These are phyloP conservation scores for Schizonepeta tenuifolia DNA, from an alignment of 257 asterid genomes.

Conservation along the genomic window DNA sequence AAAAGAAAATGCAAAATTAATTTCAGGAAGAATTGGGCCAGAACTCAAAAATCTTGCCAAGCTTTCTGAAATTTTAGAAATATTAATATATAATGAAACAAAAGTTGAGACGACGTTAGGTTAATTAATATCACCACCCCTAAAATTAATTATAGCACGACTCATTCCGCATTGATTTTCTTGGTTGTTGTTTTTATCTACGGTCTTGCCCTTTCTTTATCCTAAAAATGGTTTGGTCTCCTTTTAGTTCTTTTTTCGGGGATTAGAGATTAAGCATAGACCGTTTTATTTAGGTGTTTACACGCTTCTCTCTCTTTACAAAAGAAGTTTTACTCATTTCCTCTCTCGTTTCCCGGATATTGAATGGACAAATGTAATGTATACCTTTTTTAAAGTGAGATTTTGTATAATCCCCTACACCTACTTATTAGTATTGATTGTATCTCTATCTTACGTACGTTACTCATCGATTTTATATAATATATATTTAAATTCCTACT, in stretches of 20 bases:
- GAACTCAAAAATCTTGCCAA: too few relatives aligned
- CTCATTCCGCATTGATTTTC: not conserved
- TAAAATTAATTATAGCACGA: too few relatives aligned
- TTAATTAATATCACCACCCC: too few relatives aligned
- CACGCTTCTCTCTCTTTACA: not conserved
- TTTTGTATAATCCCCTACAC: not conserved
- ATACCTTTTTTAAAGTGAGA: not conserved
- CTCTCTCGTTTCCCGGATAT: too few relatives aligned
- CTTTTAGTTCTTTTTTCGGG: not conserved
- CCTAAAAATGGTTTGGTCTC: not conserved
- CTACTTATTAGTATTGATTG: not conserved
- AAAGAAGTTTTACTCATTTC: not conserved
- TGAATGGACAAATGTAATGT: not conserved
- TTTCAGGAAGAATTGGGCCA: not conserved
- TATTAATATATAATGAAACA: too few relatives aligned
- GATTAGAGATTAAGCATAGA: not conserved
- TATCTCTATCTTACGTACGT: not conserved
- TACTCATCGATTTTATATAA: too few relatives aligned
- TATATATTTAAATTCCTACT: too few relatives aligned
- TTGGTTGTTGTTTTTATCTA: not conserved
- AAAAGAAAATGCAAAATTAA: not conserved
- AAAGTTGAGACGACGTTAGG: too few relatives aligned
- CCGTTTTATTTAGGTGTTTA: not conserved
- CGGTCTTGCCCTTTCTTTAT: not conserved
- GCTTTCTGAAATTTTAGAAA: not conserved